Base-by-base conservation (phyloP, 108 stramenopile species). In the Nannochloropsis salina region DNA sequence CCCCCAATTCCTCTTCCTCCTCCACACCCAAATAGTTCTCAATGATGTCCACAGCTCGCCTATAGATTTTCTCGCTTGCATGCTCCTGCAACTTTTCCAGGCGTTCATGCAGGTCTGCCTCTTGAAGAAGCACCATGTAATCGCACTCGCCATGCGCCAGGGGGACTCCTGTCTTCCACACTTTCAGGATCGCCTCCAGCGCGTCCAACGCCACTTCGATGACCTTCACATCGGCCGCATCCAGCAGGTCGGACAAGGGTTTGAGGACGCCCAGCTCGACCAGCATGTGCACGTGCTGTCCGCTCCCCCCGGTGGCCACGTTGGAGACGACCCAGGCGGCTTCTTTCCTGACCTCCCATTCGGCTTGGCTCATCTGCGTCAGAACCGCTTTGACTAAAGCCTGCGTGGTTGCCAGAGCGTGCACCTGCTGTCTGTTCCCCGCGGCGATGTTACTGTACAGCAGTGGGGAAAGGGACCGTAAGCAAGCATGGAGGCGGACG, bases 341-440 rank as follows among this genome's bases (percentile, higher is more conserved):
- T 90, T 98, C 97, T 91, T 96, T 96, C 6, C 93, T 89, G 2
- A 95, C 94, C 51, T 95, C 94, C 95, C 95, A 96, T 41, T 92
- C 94, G 79, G 90, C 94, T 44, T 87, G 45, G 20, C 81, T 83
- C 6, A 95, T 91, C 45, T 90, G 91, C 31, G 90, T 80, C 43
- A 94, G 85, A 44, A 96, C 86, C 20, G 81, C 80, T 1, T 43
- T 22, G 84, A 96, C 47, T 15, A 95, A 80, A 8, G 88, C 88
- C 3, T 86, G 85, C 9, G 82, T 83, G 44, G 74, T 84, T 8
- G 44, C 61, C 20, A 97, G 88, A 9, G 81, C 51, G 8, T 83
- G 80, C 31, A 96, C 93, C 84, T 98, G 98, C 42, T 88, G 47
- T 12, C 90, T 86, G 41, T 93, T 96, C 20, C 98, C 98, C 51